Evolutionary conservation across 208 protist genomes (phyloP).

Genomic region (Naegleria gruberi): DNA sequence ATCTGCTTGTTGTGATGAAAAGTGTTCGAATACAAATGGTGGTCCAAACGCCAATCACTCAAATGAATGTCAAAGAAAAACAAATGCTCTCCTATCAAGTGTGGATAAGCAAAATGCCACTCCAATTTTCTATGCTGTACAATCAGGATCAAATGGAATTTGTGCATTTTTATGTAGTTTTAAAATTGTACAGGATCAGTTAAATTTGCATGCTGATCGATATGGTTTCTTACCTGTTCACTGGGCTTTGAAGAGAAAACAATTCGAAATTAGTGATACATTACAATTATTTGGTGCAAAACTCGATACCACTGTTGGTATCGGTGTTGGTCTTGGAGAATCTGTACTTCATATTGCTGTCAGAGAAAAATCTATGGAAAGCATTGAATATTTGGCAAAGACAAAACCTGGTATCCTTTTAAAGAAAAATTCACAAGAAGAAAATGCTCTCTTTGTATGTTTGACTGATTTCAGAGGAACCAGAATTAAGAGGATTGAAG

Average conservation of each 20-base stretch:
- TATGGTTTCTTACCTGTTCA: background rate
- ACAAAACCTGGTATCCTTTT: background rate
- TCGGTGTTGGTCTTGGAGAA: background rate
- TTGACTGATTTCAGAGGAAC: background rate
- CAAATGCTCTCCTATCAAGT: background rate
- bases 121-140: background rate
- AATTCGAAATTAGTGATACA: background rate
- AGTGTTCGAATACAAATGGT: background rate
- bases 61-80: background rate
- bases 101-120: background rate
- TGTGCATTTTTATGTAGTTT: background rate
- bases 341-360: background rate
- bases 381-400: background rate
- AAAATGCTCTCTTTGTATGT: background rate
- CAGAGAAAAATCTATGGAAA: background rate
- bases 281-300: background rate
- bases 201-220: background rate
- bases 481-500: background rate
- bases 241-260: background rate
- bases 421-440: background rate
- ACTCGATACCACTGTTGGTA: background rate
- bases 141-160: background rate
- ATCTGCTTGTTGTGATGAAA: background rate
- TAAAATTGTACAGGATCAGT: background rate
- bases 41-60: background rate